Conservation (phyloP, 2,329 filamentous ascomycete genomes). For the Magnaporthiopsis poae region DNA sequence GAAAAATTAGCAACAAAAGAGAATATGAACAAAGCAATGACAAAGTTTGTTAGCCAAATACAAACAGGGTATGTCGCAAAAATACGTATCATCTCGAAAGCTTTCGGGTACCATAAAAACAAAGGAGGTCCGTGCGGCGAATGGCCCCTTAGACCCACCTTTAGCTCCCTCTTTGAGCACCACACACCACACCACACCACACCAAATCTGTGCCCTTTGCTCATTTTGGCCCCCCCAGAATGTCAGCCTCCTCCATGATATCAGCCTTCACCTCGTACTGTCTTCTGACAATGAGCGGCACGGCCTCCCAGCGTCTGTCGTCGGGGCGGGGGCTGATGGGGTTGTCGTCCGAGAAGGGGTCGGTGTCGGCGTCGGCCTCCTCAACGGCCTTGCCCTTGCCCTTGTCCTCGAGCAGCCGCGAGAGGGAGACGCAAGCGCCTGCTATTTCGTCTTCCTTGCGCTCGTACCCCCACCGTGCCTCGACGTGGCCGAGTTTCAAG, state of each 20-base stretch:
- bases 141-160: neutral
- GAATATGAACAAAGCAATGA: conserved; percentile 11
- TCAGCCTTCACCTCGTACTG: conserved; percentile 54
- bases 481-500: conserved; percentile 57
- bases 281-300: conserved; percentile 60
- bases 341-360: conserved; percentile 61
- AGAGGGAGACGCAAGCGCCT: conserved; percentile 65
- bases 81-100: neutral
- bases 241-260: too few species aligned
- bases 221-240: conserved; percentile 13
- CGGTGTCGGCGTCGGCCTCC: conserved; percentile 36
- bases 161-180: neutral
- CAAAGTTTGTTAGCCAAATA: conserved; percentile 11
- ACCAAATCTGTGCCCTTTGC: too few species aligned
- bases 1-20: conserved; percentile 10
- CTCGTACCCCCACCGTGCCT: conserved; percentile 42
- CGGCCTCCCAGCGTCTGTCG: conserved; percentile 49
- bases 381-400: conserved; percentile 42
- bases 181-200: too few species aligned
- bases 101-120: neutral
- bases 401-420: conserved; percentile 38
- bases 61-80: conserved; percentile 2
- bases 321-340: conserved; percentile 20
- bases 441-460: conserved; percentile 58
- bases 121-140: neutral